Conservation (phyloP, 2,329 filamentous ascomycete genomes). For the Cordyceps fumosorosea region DNA sequence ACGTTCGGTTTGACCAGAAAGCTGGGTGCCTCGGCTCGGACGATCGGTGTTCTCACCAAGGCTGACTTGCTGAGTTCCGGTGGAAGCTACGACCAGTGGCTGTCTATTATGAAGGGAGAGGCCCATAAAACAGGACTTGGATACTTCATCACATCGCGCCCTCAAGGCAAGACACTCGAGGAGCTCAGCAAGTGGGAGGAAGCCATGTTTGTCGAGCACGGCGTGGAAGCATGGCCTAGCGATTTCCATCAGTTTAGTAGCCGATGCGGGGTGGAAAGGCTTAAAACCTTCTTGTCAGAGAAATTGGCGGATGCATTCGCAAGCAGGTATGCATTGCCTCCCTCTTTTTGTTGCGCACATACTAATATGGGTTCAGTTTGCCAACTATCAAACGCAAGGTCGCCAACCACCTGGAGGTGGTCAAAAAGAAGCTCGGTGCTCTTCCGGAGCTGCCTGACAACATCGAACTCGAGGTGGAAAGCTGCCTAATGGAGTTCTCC, state of each 20-base stretch:
- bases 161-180: constrained; percentile 48
- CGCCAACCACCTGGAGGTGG: constrained; percentile 38
- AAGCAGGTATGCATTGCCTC: constrained; percentile 31
- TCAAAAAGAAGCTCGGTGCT: constrained; percentile 47
- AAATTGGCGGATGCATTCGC: constrained; percentile 49
- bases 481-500: constrained; percentile 52
- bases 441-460: constrained; percentile 65
- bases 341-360: not conserved
- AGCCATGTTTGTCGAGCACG: constrained; percentile 39
- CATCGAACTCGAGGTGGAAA: constrained; percentile 57
- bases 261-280: constrained; percentile 46
- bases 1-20: constrained; percentile 59
- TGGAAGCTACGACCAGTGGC: constrained; percentile 48
- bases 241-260: constrained; percentile 41
- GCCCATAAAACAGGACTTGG: constrained; percentile 63
- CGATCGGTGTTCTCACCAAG: constrained; percentile 76
- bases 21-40: constrained; percentile 50
- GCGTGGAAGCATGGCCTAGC: constrained; percentile 38
- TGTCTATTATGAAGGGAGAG: constrained; percentile 54
- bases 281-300: constrained; percentile 46
- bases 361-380: constrained; percentile 31
- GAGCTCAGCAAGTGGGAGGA: constrained; percentile 47
- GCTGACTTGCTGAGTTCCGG: constrained; percentile 62
- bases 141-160: constrained; percentile 71
- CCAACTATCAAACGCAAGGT: constrained; percentile 49